Base-by-base conservation (phyloP, 352 stramenopile species). In the Globisporangium paddicum region DNA sequence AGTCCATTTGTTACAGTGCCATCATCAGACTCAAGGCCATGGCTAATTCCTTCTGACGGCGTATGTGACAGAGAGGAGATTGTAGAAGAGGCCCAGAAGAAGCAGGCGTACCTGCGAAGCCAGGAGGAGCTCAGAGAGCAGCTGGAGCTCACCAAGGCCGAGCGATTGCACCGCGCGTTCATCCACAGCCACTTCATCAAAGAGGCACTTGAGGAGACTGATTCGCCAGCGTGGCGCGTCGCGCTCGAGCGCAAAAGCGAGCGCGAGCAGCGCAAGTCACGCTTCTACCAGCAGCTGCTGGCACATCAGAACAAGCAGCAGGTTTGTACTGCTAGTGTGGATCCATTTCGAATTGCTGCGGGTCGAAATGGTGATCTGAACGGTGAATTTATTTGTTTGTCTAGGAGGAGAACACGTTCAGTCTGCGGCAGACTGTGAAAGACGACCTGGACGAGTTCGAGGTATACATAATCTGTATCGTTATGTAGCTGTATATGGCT, bases 151-250 rank as follows among this genome's bases (percentile, higher is more conserved):
- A 89, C 76, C 2, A 89, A 87, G 40, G 79, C 80, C 9, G 81
- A 91, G 63, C 76, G 84, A 50, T 59, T 90, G 13, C 84, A 90
- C 64, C 68, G 67, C 8, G 78, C 78, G 5, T 89, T 83, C 47
- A 73, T 90, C 34, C 76, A 89, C 53, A 88, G 74, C 38, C 69
- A 81, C 37, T 91, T 79, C 37, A 89, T 90, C 60, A 88, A 89
- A 50, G 79, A 81, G 48, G 75, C 75, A 9, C 60, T 91, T 0
- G 75, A 90, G 32, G 81, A 91, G 60, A 87, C 79, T 3, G 73
- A 91, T 5, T 89, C 77, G 16, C 75, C 79, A 0, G 75, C 77
- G 26, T 93, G 79, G 81, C 78, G 74, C 47, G 47, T 73, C 7
- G 83, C 80, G 14, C 49, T 88, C 10, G 48, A 85, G 40, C 89